Evolutionary conservation across 192 early-diverging fungal species (phyloP).

Genomic region (Backusella macrospora): DNA sequence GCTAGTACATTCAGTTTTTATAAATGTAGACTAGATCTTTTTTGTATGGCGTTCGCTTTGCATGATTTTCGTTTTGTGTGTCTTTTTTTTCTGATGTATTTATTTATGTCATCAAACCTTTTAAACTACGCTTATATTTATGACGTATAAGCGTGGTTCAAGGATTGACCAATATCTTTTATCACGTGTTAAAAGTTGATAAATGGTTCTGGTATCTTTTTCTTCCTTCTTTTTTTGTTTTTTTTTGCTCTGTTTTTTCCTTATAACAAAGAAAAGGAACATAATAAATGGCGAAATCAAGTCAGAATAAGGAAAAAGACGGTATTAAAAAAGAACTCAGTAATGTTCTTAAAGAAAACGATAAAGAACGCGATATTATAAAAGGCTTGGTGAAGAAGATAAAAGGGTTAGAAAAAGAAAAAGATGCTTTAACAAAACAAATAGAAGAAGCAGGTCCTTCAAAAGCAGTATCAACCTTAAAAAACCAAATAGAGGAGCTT

Average conservation of each 20-base stretch:
- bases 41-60: too few species aligned
- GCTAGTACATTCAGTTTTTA: too few species aligned
- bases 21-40: too few species aligned
- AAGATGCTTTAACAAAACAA: constrained; percentile 14
- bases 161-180: not conserved
- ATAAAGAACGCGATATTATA: constrained; percentile 42
- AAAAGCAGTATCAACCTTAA: constrained; percentile 15
- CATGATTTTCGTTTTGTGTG: too few species aligned
- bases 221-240: not conserved
- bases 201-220: not conserved
- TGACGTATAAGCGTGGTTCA: too few species aligned
- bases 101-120: too few species aligned
- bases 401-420: constrained; percentile 29
- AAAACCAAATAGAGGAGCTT: constrained; percentile 40
- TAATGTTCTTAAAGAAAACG: constrained; percentile 8
- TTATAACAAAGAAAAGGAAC: not conserved
- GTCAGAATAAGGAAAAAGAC: not conserved
- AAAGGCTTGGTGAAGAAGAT: constrained; percentile 39
- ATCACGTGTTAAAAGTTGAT: not conserved
- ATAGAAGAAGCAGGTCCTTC: constrained; percentile 24
- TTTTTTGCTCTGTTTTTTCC: not conserved
- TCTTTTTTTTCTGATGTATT: too few species aligned
- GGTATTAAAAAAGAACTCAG: too few species aligned
- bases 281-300: not conserved
- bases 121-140: too few species aligned